Conservation (phyloP, 202 grass and related monocot genomes). For the Panicum virgatum region DNA sequence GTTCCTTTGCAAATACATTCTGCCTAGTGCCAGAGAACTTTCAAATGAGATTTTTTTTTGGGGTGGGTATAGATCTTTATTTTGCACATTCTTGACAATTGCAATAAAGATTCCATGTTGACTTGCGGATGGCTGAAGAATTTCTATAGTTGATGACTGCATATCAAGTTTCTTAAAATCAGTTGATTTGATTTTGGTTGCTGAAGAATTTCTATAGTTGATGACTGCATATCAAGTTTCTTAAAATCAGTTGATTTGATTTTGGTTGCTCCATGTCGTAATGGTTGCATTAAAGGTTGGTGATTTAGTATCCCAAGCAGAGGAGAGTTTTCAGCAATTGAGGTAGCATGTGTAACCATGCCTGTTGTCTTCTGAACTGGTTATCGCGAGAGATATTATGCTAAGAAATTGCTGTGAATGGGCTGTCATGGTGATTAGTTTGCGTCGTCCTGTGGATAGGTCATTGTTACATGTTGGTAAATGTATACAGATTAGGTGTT, state of each 20-base stretch:
- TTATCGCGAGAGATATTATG: neutral
- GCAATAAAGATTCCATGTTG: neutral
- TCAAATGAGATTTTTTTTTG: neutral
- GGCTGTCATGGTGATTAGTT: neutral
- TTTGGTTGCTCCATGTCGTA: neutral
- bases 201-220: neutral
- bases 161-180: neutral
- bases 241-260: neutral
- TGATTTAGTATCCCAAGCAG: neutral
- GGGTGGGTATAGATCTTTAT: neutral
- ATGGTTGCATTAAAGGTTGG: constrained; percentile 6
- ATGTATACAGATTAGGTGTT: neutral
- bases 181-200: neutral
- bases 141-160: neutral
- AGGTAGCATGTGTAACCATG: neutral
- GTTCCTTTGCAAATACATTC: neutral
- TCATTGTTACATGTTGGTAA: neutral
- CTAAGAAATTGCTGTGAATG: neutral
- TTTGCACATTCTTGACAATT: neutral
- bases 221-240: neutral
- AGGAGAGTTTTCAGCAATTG: neutral
- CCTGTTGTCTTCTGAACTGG: neutral
- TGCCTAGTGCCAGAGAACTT: neutral
- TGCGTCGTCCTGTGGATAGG: neutral
- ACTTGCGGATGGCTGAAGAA: neutral